phyloP scores from a whole-genome alignment of 192 early-diverging fungal genomes.

The Coemansia asiatica region DNA sequence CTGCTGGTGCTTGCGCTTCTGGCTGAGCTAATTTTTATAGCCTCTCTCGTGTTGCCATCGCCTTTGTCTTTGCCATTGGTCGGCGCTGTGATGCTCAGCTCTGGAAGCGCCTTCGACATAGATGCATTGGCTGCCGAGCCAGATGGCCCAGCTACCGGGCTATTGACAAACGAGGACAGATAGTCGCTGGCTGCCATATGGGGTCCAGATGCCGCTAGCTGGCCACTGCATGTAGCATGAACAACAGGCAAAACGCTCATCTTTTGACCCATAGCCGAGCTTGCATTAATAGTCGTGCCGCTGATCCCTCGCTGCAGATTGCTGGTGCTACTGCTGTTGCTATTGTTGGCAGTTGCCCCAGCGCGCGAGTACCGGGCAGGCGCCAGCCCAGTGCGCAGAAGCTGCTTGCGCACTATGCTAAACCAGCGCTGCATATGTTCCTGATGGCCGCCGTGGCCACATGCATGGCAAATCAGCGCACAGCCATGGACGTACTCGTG shows the following conservation, averaged over 20 bases:
- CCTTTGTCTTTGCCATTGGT: background rate
- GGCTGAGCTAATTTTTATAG: background rate
- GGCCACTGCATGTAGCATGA: background rate
- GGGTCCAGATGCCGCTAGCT: background rate
- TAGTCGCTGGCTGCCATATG: background rate
- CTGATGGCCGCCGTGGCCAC: conserved; percentile 55
- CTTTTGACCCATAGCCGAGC: background rate
- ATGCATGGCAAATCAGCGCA: conserved; percentile 50
- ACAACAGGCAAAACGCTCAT: background rate
- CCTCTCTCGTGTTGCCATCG: background rate
- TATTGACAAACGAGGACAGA: conserved; percentile 9
- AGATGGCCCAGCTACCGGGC: background rate
- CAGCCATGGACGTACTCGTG: conserved; percentile 53
- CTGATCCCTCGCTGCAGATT: conserved; percentile 10
- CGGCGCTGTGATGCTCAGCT: background rate
- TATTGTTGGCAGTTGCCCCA: background rate
- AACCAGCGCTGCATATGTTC: conserved; percentile 55
- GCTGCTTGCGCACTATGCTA: conserved; percentile 29
- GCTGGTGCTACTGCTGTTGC: conserved; percentile 35
- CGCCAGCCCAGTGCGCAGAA: conserved; percentile 24
- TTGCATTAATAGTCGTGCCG: background rate
- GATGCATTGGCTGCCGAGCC: background rate
- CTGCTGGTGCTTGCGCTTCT: conserved; percentile 5
- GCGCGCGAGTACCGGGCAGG: conserved; percentile 12
- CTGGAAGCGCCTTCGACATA: background rate